Percentiles rank a stretch among this genome's conserved stretches.
Evolutionary conservation across 768 basidiomycete genomes (phyloP).

Genomic region (Coprinopsis cinerea): DNA sequence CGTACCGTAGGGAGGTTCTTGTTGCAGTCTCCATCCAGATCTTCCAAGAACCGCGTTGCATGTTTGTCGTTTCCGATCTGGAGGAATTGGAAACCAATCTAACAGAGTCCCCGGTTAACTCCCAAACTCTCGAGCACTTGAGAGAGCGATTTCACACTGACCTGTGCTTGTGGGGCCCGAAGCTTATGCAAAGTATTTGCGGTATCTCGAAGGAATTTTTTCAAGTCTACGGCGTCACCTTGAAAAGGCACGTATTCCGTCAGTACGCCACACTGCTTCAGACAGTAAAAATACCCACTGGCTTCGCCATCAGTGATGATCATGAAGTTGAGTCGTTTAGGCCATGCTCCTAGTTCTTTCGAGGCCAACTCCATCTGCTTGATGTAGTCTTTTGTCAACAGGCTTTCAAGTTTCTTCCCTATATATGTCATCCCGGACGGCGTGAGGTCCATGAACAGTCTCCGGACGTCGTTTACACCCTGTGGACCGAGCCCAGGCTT

Average conservation of each 20-base stretch:
- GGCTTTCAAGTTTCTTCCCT: not conserved
- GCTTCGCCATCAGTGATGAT: conserved; percentile 3
- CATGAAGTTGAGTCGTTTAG: not conserved
- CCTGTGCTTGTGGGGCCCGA: not conserved
- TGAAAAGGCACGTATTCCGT: not conserved
- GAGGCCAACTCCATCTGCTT: not conserved
- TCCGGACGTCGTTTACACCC: not conserved
- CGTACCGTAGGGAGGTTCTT: not conserved
- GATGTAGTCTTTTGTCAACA: not conserved
- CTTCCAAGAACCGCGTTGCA: conserved; percentile 1
- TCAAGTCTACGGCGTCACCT: not conserved
- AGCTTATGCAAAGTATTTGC: not conserved
- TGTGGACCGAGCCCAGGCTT: too few relatives aligned
- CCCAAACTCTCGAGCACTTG: not conserved
- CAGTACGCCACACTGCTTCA: not conserved
- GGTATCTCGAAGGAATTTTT: not conserved
- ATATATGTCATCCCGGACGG: not conserved
- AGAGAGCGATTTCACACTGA: not conserved
- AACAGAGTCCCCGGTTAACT: not conserved
- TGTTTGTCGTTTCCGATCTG: conserved; percentile 2
- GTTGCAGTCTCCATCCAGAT: not conserved
- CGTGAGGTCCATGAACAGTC: not conserved
- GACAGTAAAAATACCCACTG: not conserved
- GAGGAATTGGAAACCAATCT: conserved; percentile 9
- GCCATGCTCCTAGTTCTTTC: not conserved